Evolutionary conservation across 2,329 filamentous ascomycete genomes (phyloP).

Genomic region (Intubia oerlemansii): DNA sequence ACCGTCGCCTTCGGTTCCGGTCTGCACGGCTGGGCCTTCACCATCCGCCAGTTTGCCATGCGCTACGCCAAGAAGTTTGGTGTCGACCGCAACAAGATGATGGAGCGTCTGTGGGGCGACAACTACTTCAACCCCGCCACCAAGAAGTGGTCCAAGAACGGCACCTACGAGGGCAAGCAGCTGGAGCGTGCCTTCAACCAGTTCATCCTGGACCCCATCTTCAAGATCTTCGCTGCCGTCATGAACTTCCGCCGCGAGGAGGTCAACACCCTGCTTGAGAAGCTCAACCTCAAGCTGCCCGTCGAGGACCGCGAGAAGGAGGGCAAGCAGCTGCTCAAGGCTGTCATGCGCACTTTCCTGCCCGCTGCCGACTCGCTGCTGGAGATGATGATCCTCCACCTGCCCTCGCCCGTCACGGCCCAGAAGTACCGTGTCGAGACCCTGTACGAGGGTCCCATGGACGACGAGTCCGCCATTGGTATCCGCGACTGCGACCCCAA

Average conservation of each 20-base stretch:
- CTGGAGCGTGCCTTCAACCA: constrained; percentile 97
- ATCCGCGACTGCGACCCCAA: constrained; percentile 98
- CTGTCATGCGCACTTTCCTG: constrained; percentile 96
- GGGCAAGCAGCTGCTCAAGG: constrained; percentile 89
- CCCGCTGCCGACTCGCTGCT: constrained; percentile 93
- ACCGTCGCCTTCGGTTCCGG: constrained; percentile 98
- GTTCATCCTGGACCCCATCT: constrained; percentile 99
- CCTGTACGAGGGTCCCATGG: constrained; percentile 89
- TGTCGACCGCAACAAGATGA: constrained; percentile 99
- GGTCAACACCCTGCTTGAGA: constrained; percentile 59
- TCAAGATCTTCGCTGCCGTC: constrained; percentile 91
- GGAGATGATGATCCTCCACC: constrained; percentile 99
- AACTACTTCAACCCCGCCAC: constrained; percentile 99
- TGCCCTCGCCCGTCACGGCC: constrained; percentile 86
- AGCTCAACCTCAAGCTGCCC: constrained; percentile 86
- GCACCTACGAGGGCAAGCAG: constrained; percentile 62
- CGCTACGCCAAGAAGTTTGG: constrained; percentile 99
- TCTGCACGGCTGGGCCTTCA: constrained; percentile 99
- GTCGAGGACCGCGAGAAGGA: constrained; percentile 78
- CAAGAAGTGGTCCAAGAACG: constrained; percentile 98
- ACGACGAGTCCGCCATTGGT: constrained; percentile 83
- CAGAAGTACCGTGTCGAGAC: constrained; percentile 98
- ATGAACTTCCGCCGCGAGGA: constrained; percentile 99
- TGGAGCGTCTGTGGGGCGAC: constrained; percentile 99
- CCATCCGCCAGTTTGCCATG: constrained; percentile 87